Evolutionary conservation across 2,329 filamentous ascomycete species (phyloP).

Genomic region (Botryotinia globosa): DNA sequence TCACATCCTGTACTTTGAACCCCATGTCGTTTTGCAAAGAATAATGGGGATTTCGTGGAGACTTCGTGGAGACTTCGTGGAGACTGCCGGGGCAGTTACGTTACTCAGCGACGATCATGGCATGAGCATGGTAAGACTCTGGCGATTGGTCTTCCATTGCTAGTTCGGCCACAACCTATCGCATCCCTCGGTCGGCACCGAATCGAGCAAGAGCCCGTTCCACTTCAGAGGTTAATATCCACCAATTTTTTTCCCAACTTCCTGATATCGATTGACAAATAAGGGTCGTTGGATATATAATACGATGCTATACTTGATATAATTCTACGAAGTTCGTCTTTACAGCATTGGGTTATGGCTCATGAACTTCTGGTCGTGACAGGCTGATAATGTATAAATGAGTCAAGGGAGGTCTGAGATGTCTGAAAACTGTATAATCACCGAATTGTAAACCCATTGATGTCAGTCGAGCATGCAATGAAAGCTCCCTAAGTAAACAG

Average conservation of each 20-base stretch:
- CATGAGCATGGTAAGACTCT: not conserved
- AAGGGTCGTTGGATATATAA: not conserved
- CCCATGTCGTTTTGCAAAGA: not conserved
- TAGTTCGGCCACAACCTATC: not conserved
- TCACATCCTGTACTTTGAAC: not conserved
- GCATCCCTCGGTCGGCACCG: not conserved
- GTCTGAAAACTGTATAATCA: not conserved
- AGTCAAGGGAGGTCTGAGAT: not conserved
- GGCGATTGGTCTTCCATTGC: not conserved
- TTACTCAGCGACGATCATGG: slow-evolving; percentile 3
- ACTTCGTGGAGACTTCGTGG: not conserved
- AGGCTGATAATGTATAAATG: not conserved
- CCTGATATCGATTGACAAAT: not conserved
- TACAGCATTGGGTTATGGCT: not conserved
- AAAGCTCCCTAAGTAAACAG: not conserved
- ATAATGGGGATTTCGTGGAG: not conserved
- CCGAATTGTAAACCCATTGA: too few species aligned
- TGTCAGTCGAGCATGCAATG: not conserved
- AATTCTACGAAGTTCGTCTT: not conserved
- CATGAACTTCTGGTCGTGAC: not conserved
- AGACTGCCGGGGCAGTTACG: not conserved
- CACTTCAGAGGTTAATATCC: not conserved
- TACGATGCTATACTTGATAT: not conserved
- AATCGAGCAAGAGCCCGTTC: not conserved
- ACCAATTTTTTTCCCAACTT: not conserved